Evolutionary conservation across 306 rosid genomes (phyloP).

Genomic region (Chamaecrista fasciculata): DNA sequence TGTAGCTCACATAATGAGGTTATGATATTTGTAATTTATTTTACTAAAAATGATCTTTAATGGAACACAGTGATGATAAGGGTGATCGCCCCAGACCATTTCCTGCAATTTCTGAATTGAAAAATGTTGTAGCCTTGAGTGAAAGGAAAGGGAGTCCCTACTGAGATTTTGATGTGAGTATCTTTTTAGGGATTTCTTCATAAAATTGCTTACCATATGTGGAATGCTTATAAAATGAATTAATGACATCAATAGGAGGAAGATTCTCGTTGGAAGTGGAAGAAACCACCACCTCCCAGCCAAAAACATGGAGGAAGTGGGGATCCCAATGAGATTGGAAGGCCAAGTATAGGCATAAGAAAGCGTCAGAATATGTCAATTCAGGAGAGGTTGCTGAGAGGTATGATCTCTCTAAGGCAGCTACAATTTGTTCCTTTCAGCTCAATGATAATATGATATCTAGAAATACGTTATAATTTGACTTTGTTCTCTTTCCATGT

Average conservation of each 20-base stretch:
- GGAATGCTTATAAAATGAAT: background rate
- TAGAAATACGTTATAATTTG: background rate
- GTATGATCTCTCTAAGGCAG: constrained; percentile 16
- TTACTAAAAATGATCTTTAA: background rate
- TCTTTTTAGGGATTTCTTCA: background rate
- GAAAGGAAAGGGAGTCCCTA: constrained; percentile 46
- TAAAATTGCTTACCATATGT: background rate
- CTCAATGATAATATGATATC: background rate
- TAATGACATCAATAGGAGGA: constrained; percentile 37
- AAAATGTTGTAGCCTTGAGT: constrained; percentile 31
- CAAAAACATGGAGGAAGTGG: constrained; percentile 24
- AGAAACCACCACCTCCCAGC: constrained; percentile 54
- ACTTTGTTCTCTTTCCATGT: background rate
- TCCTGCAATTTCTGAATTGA: constrained; percentile 49
- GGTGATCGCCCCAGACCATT: constrained; percentile 45
- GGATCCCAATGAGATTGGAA: constrained; percentile 14
- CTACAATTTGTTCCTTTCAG: background rate
- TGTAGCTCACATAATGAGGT: background rate
- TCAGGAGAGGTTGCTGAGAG: constrained; percentile 43
- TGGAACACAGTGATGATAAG: constrained; percentile 8
- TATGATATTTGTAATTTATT: background rate
- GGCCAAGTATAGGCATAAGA: background rate
- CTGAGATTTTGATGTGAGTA: constrained; percentile 71
- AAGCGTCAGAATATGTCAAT: constrained; percentile 16
- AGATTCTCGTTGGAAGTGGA: constrained; percentile 56